Conservation (phyloP, 352 stramenopile species). For the Aphanomyces astaci region DNA sequence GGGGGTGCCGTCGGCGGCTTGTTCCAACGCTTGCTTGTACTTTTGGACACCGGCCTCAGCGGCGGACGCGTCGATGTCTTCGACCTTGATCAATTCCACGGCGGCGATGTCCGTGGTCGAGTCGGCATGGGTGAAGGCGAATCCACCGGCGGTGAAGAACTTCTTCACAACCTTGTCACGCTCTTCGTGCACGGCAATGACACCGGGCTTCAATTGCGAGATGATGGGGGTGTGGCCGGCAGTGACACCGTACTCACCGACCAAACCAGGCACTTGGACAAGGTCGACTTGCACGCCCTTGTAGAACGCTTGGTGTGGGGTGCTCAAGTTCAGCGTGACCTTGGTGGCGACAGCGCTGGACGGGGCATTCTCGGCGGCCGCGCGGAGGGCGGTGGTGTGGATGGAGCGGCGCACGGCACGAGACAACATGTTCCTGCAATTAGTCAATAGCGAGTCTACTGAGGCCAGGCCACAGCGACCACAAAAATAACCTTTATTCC, state of each 20-base stretch:
- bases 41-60: slow-evolving; percentile 86
- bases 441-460: slow-evolving; percentile 19
- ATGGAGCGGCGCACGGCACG: slow-evolving; percentile 40
- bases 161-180: slow-evolving; percentile 87
- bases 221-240: slow-evolving; percentile 95
- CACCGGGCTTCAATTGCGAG: slow-evolving; percentile 94
- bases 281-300: slow-evolving; percentile 77
- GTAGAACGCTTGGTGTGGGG: slow-evolving; percentile 78
- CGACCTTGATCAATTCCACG: slow-evolving; percentile 94
- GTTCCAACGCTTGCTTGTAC: slow-evolving; percentile 80
- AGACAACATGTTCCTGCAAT: slow-evolving; percentile 21
- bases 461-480: slow-evolving; percentile 15
- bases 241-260: slow-evolving; percentile 97
- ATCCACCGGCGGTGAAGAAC: slow-evolving; percentile 97
- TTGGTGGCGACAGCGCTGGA: slow-evolving; percentile 53
- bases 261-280: slow-evolving; percentile 91
- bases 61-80: slow-evolving; percentile 91
- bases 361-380: slow-evolving; percentile 40
- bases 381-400: slow-evolving; percentile 51
- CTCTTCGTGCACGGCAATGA: slow-evolving; percentile 84
- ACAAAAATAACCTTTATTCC: slow-evolving; percentile 6
- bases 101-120: slow-evolving; percentile 96
- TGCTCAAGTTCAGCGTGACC: slow-evolving; percentile 79
- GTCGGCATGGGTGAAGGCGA: slow-evolving; percentile 94
- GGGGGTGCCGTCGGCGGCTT: slow-evolving; percentile 73